Conservation (phyloP, 1,139 yeast species). For the Debaryomyces coudertii region DNA sequence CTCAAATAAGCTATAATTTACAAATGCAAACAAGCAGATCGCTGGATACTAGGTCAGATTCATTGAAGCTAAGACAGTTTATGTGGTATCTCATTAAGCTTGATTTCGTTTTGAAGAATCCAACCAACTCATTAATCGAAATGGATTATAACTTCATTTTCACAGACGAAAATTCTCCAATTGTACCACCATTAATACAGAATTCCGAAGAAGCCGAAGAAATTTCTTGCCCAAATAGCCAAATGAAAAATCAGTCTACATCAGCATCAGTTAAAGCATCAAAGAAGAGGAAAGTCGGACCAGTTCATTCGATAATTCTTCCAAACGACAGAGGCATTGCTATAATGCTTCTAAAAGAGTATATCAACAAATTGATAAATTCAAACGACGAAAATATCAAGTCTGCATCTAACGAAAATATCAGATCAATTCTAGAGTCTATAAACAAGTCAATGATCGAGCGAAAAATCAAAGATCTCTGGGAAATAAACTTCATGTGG, state of each 20-base stretch:
- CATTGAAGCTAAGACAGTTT: slow-evolving; percentile 32
- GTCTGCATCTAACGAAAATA: slow-evolving; percentile 20
- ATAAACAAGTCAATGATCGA: slow-evolving; percentile 29
- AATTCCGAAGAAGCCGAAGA: background rate
- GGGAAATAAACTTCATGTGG: slow-evolving; percentile 14
- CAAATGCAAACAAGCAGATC: slow-evolving; percentile 9
- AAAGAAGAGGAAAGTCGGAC: slow-evolving; percentile 3
- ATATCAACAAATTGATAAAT: slow-evolving; percentile 25
- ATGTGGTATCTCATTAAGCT: slow-evolving; percentile 38
- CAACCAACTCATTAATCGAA: slow-evolving; percentile 19
- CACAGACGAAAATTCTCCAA: slow-evolving; percentile 13
- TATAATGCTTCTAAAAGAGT: slow-evolving; percentile 24
- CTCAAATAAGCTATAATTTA: slow-evolving; percentile 19
- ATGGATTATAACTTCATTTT: slow-evolving; percentile 20
- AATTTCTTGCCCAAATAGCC: background rate
- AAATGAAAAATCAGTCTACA: background rate
- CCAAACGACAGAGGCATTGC: slow-evolving; percentile 32
- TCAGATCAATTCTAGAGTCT: slow-evolving; percentile 24
- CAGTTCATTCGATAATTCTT: slow-evolving; percentile 20
- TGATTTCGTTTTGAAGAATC: slow-evolving; percentile 26
- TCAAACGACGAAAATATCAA: slow-evolving; percentile 16
- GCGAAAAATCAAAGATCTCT: slow-evolving; percentile 21
- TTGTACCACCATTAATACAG: slow-evolving; percentile 9
- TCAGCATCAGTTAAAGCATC: slow-evolving; percentile 3
- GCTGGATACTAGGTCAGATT: slow-evolving; percentile 24